These are phyloP conservation scores for Pyrenophora teres DNA, from an alignment of 2,329 filamentous ascomycete genomes.

Conservation along the genomic window DNA sequence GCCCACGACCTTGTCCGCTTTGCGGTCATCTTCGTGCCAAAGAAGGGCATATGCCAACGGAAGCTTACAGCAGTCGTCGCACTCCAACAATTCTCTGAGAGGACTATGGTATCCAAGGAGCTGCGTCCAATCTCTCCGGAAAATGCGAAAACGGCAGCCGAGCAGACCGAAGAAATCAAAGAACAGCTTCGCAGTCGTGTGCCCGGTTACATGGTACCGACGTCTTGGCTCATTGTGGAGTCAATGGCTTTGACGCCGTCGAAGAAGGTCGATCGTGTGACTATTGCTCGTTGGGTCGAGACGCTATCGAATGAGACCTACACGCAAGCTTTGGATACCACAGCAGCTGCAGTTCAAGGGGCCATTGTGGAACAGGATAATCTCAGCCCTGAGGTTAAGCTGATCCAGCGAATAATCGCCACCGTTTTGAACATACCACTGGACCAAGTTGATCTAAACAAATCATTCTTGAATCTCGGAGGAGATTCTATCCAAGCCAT, in stretches of 20 bases:
- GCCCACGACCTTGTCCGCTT: not conserved
- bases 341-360: not conserved
- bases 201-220: not conserved
- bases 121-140: not conserved
- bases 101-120: not conserved
- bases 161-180: slow-evolving; percentile 1
- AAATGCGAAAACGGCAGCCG: not conserved
- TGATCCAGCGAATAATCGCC: not conserved
- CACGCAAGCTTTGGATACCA: not conserved
- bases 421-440: not conserved
- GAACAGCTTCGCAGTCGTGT: not conserved
- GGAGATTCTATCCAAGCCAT: slow-evolving; percentile 1
- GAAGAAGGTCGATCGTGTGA: not conserved
- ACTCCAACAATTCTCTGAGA: not conserved
- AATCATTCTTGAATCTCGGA: not conserved
- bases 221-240: not conserved
- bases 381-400: not conserved
- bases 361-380: not conserved
- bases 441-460: not conserved
- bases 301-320: not conserved
- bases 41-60: not conserved
- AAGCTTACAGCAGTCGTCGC: not conserved
- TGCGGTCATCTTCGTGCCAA: not conserved
- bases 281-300: not conserved
- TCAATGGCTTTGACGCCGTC: not conserved